A percentile compares a stretch with the other conserved stretches of the same genome.
Conservation (phyloP, 164 flowering plant genomes). For the Vitis rotundifolia region DNA sequence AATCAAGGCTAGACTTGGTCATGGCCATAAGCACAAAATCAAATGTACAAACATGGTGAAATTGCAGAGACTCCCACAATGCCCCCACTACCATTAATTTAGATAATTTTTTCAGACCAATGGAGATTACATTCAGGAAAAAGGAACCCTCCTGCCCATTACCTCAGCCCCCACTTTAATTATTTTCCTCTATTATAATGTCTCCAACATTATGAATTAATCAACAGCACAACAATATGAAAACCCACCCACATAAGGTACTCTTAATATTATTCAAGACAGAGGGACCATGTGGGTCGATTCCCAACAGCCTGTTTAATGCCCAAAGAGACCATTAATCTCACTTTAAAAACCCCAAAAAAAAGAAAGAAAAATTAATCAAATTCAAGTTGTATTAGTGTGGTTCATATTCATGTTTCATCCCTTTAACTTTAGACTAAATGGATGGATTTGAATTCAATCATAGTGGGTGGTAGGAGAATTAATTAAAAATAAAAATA, state of each 20-base stretch:
- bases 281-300: slow-evolving; percentile 28
- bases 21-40: too few relatives aligned
- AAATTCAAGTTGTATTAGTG: slow-evolving; percentile 1
- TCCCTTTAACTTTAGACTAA: too few relatives aligned
- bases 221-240: neutral
- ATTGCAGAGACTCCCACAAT: neutral
- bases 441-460: neutral
- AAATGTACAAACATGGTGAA: too few relatives aligned
- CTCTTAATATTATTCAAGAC: neutral
- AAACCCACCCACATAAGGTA: neutral
- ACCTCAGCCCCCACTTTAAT: neutral
- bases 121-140: neutral
- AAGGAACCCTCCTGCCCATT: slow-evolving; percentile 16
- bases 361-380: neutral
- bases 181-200: neutral
- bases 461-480: neutral
- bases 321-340: slow-evolving; percentile 7
- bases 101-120: neutral
- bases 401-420: too few relatives aligned
- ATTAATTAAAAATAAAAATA: neutral
- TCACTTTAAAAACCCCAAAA: neutral
- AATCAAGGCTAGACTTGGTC: too few relatives aligned
- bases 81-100: neutral
- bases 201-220: slow-evolving; percentile 4
- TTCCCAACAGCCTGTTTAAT: slow-evolving; percentile 30